phyloP scores from a whole-genome alignment of 2,329 filamentous ascomycete species.

The Knufia petricola region DNA sequence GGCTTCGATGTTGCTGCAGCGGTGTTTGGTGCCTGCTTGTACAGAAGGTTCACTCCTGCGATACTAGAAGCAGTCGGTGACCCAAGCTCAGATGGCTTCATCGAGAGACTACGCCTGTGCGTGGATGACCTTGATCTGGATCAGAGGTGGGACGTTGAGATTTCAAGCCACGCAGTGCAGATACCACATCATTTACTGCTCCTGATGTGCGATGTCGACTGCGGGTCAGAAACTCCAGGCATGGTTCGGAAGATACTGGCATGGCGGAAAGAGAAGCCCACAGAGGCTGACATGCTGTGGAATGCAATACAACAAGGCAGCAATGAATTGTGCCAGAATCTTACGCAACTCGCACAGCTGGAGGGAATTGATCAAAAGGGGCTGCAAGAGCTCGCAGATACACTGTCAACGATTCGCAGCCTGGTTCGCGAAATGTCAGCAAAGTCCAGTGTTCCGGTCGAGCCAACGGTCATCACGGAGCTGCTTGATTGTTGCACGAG shows the following conservation, averaged over 20 bases:
- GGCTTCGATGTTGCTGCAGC: conserved; percentile 93
- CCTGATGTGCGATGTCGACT: conserved; percentile 93
- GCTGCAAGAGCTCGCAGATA: conserved; percentile 43
- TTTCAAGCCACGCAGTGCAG: conserved; percentile 57
- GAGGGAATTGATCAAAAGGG: conserved; percentile 38
- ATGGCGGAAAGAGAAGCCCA: conserved; percentile 61
- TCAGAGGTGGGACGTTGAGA: conserved; percentile 67
- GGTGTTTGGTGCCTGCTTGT: conserved; percentile 82
- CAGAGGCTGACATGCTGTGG: conserved; percentile 64
- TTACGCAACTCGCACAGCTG: conserved; percentile 44
- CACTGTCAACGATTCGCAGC: conserved; percentile 43
- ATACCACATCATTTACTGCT: conserved; percentile 66
- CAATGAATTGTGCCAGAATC: conserved; percentile 55
- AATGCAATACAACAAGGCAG: conserved; percentile 63
- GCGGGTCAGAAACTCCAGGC: conserved; percentile 81
- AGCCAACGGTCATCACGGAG: conserved; percentile 75
- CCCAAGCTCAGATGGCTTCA: conserved; percentile 58
- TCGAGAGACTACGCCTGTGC: conserved; percentile 50
- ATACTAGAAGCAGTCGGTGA: conserved; percentile 61
- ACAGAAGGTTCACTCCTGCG: conserved; percentile 80
- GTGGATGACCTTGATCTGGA: conserved; percentile 50
- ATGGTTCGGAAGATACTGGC: conserved; percentile 90
- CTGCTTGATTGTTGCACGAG: conserved; percentile 65
- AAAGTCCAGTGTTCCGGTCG: conserved; percentile 71
- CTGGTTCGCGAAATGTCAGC: conserved; percentile 68